These are phyloP conservation scores for Collybia sp. DNA, from an alignment of 768 basidiomycete species.

Conservation along the genomic window DNA sequence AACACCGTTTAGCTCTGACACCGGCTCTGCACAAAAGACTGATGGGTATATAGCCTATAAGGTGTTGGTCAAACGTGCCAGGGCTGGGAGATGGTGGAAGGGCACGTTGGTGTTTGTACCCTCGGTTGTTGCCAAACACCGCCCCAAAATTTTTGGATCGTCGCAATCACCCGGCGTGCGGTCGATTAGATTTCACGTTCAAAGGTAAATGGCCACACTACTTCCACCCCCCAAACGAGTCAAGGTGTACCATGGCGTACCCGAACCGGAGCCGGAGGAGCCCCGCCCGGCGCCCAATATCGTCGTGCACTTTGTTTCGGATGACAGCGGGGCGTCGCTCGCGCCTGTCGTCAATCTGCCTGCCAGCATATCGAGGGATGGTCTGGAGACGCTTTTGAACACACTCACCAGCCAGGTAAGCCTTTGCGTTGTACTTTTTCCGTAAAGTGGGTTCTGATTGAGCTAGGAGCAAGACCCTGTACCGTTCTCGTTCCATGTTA, in stretches of 20 bases:
- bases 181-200: not conserved
- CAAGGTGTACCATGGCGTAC: constrained; percentile 75
- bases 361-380: constrained; percentile 80
- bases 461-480: constrained; percentile 80
- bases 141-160: no score
- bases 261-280: constrained; percentile 54
- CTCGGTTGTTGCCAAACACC: no score
- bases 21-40: no score
- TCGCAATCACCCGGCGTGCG: no score
- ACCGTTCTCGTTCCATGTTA: constrained; percentile 88
- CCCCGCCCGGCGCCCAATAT: constrained; percentile 51
- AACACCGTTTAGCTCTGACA: no score
- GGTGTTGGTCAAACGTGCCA: no score
- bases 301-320: constrained; percentile 89
- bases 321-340: constrained; percentile 75
- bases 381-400: constrained; percentile 86
- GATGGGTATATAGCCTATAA: no score
- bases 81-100: no score
- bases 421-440: constrained; percentile 4
- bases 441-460: constrained; percentile 12
- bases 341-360: constrained; percentile 90
- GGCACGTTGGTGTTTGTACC: no score
- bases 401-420: constrained; percentile 73
- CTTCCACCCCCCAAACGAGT: constrained; percentile 87
- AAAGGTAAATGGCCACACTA: constrained; percentile 66